phyloP scores from a whole-genome alignment of 1,139 yeast species.

The Protomyces macrosporus region DNA sequence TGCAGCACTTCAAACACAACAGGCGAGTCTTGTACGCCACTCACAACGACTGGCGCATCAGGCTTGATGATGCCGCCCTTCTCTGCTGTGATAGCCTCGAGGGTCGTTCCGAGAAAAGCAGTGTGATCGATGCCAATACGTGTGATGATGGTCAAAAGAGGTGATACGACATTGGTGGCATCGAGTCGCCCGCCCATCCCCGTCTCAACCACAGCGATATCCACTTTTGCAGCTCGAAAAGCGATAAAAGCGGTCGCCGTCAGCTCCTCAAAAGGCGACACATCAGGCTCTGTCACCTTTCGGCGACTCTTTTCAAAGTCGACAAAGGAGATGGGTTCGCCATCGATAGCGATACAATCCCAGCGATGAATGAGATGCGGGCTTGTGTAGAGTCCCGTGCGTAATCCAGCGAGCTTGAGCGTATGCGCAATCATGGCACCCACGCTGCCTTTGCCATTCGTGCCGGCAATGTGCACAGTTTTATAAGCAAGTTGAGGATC shows the following conservation, averaged over 20 bases:
- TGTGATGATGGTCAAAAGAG: constrained; percentile 80
- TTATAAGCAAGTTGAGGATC: constrained; percentile 36
- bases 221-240: constrained; percentile 77
- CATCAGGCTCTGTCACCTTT: constrained; percentile 68
- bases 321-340: constrained; percentile 49
- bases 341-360: constrained; percentile 84
- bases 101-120: constrained; percentile 76
- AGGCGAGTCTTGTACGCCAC: constrained; percentile 49
- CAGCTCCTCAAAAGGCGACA: constrained; percentile 55
- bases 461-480: constrained; percentile 89
- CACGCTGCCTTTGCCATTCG: constrained; percentile 97
- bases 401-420: constrained; percentile 49
- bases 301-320: constrained; percentile 77
- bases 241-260: constrained; percentile 87
- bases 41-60: constrained; percentile 61
- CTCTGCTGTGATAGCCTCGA: constrained; percentile 90
- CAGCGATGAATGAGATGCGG: constrained; percentile 92
- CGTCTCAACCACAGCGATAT: constrained; percentile 91
- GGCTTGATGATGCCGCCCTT: constrained; percentile 87
- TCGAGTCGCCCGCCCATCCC: constrained; percentile 98
- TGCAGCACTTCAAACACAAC: constrained; percentile 40
- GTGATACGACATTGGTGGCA: constrained; percentile 83
- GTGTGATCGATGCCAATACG: constrained; percentile 92
- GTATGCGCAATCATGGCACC: constrained; percentile 90
- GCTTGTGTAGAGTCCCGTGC: constrained; percentile 85